phyloP scores from a whole-genome alignment of 345 rosid species.

The Arabis hirsuta region DNA sequence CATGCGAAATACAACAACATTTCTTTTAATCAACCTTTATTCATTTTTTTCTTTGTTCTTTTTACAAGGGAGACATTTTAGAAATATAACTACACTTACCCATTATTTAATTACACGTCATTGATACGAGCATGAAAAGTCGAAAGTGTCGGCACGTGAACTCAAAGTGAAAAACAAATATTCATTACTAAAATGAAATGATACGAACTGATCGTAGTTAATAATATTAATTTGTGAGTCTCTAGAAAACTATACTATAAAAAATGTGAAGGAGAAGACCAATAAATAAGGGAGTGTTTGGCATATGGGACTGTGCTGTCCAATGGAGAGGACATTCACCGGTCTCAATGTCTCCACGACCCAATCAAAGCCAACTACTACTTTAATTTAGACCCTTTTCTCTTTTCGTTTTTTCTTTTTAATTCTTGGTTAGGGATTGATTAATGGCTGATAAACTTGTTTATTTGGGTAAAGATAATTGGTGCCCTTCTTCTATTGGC shows the following conservation, averaged over 20 bases:
- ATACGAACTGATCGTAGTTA: not conserved
- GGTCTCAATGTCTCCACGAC: conserved; percentile 31
- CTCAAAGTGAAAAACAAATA: not conserved
- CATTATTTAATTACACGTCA: conserved; percentile 8
- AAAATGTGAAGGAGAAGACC: conserved; percentile 19
- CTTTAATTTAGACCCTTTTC: not conserved
- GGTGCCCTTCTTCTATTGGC: conserved; percentile 13
- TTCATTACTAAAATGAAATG: conserved; percentile 2
- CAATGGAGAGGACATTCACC: conserved; percentile 31
- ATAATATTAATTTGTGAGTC: not conserved
- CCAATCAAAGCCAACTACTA: conserved; percentile 29
- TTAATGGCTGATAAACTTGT: not conserved
- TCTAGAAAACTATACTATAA: conserved; percentile 21
- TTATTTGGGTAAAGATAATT: conserved; percentile 13
- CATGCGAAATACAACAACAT: conserved; percentile 20
- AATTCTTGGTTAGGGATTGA: conserved; percentile 12
- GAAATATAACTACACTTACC: conserved; percentile 3
- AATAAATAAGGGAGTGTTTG: conserved; percentile 14
- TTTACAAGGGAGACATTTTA: too few relatives aligned
- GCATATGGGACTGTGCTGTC: conserved; percentile 21
- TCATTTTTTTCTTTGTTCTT: too few relatives aligned
- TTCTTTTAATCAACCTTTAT: too few relatives aligned
- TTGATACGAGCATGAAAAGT: conserved; percentile 24
- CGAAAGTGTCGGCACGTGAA: conserved; percentile 37
- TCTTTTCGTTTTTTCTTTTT: not conserved